Evolutionary conservation across 2,329 filamentous ascomycete species (phyloP), one percentile per base, ranked within the genome.

Genomic region (Xylariaceae sp.): DNA sequence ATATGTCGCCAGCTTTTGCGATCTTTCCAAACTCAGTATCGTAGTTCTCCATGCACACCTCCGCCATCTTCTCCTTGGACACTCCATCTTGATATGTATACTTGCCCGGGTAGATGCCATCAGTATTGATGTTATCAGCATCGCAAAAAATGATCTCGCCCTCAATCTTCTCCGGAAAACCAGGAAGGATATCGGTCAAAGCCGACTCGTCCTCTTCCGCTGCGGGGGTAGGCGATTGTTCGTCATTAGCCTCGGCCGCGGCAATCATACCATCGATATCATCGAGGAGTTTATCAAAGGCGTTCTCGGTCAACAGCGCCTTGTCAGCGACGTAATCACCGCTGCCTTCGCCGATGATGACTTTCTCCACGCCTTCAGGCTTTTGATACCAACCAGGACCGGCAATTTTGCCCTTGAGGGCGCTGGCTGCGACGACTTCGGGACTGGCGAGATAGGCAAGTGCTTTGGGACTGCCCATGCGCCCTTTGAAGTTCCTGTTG

Each of bases 11-110:
- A 3, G 35, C 22, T 14, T 34, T 44, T 2, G 25, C 34, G 5
- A 37, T 29, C 1, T 1, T 11, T 3, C 6, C 4, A 14, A 50
- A 50, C 2, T 36, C n/a, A 0, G 72, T 69, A 63, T 97, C 92
- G 69, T 95, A 97, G 74, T 97, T 97, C 64, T 86, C 79, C 90
- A 97, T 96, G 67, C 86, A 91, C 1, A 91, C 90, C 54, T 86
- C 73, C 0, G 89, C 88, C 92, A 97, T 96, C 45, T 81, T 81
- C 50, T 88, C 85, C 1, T 69, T 72, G 0, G 86, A 70, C 1
- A 97, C 75, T 58, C 87, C 78, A 61, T 97, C 91, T 63, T 94
- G 88, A 67, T 97, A 97, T 0, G 91, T 96, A 65, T 88, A 90
- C 63, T 91, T 90, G 4, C 88, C 89, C 0, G 90, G 86, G 25